Evolutionary conservation across 495 filamentous ascomycete species (phyloP), one percentile per base, ranked within the genome.

Genomic region (Aspergillus carlsbadensis): DNA sequence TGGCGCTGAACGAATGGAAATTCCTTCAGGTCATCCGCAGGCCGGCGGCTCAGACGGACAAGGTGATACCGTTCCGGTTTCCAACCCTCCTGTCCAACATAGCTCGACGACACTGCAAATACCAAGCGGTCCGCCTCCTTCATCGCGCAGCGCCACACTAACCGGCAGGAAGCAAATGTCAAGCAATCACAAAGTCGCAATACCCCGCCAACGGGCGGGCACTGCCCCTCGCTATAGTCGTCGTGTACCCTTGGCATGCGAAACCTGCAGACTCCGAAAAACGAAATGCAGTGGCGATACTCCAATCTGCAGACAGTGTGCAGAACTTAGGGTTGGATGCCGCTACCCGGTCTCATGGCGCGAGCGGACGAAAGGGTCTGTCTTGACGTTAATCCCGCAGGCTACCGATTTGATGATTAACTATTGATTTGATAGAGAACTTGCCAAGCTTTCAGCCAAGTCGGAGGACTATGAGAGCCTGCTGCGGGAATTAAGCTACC

Each of bases 191-290:
- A 81, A 81, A 57, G 71, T 81, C 20, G 73, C 78, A 0, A 81
- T 81, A 52, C 78, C 78, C 42, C 73, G 78, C 43, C 65, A 69
- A 40, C 69, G 69, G 14, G 50, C 63, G 10, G 57, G 51, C n/a
- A 52, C 61, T 36, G 60, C 67, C 18, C 68, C 66, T 42, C 72
- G 72, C n/a, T 71, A 71, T 57, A 72, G 61, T 53, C 74, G 69
- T 11, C 73, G 78, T 11, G 77, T 81, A 13, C 73, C 73, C 14
- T 68, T 78, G 46, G 87, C 87, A 10, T 91, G 87, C 61, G 87
- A 87, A 80, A 85, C 86, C 10, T 91, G 87, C 70, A 71, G 87
- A 41, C 81, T 87, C 59, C 77, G 87, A 36, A 87, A 87, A 59
- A 82, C 82, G 40, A 86, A 85, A 66, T 85, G 83, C 64, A 81